Conservation (phyloP, 768 basidiomycete genomes). For the Leucocoprinus birnbaumii region DNA sequence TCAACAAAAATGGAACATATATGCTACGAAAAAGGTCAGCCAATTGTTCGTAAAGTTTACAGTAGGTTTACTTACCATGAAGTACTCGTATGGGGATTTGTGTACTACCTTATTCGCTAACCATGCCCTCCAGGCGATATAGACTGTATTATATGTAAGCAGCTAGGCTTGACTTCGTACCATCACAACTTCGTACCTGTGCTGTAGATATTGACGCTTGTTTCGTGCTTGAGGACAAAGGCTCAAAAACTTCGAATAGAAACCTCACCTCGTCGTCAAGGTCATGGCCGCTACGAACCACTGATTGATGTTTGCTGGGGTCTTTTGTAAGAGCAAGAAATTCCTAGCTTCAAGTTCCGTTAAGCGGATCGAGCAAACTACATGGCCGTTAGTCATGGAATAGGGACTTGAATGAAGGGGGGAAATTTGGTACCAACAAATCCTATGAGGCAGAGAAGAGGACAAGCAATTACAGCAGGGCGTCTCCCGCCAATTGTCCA, state of each 20-base stretch:
- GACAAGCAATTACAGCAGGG: too few relatives aligned
- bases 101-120: background rate
- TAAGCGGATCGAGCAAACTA: too few relatives aligned
- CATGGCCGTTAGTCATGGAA: too few relatives aligned
- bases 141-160: background rate
- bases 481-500: too few relatives aligned
- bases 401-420: too few relatives aligned
- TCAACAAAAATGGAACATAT: slow-evolving; percentile 11
- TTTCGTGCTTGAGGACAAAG: background rate
- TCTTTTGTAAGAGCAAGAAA: too few relatives aligned
- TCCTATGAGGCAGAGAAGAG: too few relatives aligned
- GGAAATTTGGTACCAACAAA: too few relatives aligned
- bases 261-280: background rate
- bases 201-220: slow-evolving; percentile 4
- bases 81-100: background rate
- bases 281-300: background rate
- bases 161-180: too few relatives aligned
- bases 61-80: background rate
- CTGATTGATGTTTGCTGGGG: background rate
- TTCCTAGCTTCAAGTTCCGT: too few relatives aligned
- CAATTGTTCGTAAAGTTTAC: background rate
- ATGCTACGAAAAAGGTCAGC: background rate
- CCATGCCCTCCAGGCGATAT: slow-evolving; percentile 6
- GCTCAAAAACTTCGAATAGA: background rate
- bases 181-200: background rate